Evolutionary conservation across 164 flowering plant genomes (phyloP), one percentile per base, ranked within the genome.

Genomic region (Warburgia ugandensis): DNA sequence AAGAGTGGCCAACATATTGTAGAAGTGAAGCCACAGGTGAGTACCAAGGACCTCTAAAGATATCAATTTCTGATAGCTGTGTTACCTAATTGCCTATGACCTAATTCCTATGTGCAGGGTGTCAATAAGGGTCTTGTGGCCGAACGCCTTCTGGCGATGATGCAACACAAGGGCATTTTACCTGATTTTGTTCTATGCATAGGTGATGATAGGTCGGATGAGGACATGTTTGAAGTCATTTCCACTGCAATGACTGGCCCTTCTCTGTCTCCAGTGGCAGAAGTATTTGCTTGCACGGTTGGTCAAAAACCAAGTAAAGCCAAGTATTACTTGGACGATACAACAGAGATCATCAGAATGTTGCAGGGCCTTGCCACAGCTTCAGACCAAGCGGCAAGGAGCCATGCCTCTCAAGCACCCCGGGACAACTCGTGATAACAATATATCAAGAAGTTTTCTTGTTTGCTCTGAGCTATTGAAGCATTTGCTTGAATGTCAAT

Each of bases 211-310:
- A 64, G 77, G 12, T 76, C 80, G 6, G 80, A 76, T 48, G 80
- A 76, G 47, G 80, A 76, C 56, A 76, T 76, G 80, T 76, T 76
- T 36, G 77, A 71, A 50, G 69, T 71, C 39, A 55, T 76, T 28
- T 45, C 39, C 13, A 71, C 66, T 57, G 73, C 77, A 50, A 28
- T 60, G 50, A 30, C 64, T 0, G 66, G 72, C 21, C 63, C 73
- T 40, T 51, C 64, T 26, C 68, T 73, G 29, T 67, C 80, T 1
- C 68, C 76, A 0, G 66, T 68, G 2, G 76, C 77, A 1, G 73
- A 68, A 55, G 74, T 76, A 36, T 76, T 76, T 50, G 77, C 80
- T n/a, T 76, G 80, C 68, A 76, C 80, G 0, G 80, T 76, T 19
- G 77, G 80, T 11, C 75, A 70, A 55, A 75, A 75, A 43, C 80